Evolutionary conservation across 768 basidiomycete species (phyloP).

Genomic region (Phylloporus rhodoxanthus): DNA sequence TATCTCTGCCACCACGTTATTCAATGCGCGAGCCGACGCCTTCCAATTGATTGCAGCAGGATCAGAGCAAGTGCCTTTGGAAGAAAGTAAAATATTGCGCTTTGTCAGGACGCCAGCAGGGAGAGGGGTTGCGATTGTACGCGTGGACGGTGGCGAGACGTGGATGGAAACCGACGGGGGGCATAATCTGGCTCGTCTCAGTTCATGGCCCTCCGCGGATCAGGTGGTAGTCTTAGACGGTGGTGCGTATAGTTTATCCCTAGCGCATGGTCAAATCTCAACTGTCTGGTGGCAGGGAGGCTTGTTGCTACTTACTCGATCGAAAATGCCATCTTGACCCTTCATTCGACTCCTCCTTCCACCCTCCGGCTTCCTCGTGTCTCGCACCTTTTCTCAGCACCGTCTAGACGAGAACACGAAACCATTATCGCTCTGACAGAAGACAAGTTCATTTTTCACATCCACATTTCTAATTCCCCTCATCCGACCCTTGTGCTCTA

Average conservation of each 20-base stretch:
- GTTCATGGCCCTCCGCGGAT: conserved; percentile 53
- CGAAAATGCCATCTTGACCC: conserved; percentile 40
- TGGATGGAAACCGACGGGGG: conserved; percentile 53
- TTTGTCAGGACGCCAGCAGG: conserved; percentile 80
- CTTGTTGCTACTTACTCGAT: conserved; percentile 56
- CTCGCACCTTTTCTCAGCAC: conserved; percentile 60
- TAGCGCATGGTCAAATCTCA: conserved; percentile 1
- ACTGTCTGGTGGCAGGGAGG: conserved; percentile 37
- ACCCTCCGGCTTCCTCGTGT: conserved; percentile 45
- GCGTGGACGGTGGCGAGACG: conserved; percentile 54
- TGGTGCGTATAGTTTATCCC: conserved; percentile 37
- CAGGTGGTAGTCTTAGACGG: conserved; percentile 64
- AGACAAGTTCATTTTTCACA: conserved; percentile 53
- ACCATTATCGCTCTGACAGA: conserved; percentile 62
- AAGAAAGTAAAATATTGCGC: conserved; percentile 49
- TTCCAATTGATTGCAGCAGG: conserved; percentile 41
- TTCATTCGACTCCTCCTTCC: conserved; percentile 46
- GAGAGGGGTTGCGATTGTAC: conserved; percentile 62
- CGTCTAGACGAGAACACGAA: conserved; percentile 46
- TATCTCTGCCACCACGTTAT: conserved; percentile 55
- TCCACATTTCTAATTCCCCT: conserved; percentile 38
- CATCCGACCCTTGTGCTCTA: conserved; percentile 39
- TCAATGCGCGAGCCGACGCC: conserved; percentile 53
- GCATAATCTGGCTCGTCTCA: conserved; percentile 42
- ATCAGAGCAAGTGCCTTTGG: conserved; percentile 35